These are phyloP conservation scores for Puccinia coronata DNA, from an alignment of 1,284 basidiomycete genomes.

Conservation along the genomic window DNA sequence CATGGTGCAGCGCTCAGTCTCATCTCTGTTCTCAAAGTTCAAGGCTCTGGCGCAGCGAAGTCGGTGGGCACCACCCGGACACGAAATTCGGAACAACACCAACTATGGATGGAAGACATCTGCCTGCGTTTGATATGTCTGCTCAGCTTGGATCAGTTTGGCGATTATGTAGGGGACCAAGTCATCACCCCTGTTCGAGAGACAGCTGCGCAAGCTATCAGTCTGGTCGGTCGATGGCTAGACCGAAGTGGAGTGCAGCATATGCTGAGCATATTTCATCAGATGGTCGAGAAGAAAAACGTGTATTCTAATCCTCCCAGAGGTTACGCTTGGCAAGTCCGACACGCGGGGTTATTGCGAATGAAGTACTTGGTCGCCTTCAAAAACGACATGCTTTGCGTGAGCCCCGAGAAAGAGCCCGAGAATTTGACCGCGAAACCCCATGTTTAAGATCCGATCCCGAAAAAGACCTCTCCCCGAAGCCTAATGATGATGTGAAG, in stretches of 20 bases:
- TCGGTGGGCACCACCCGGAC: slow-evolving; percentile 61
- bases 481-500: slow-evolving; percentile 42
- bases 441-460: background rate
- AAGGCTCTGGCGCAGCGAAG: slow-evolving; percentile 81
- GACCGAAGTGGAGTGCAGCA: slow-evolving; percentile 65
- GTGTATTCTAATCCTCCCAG: slow-evolving; percentile 66
- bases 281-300: slow-evolving; percentile 88
- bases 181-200: slow-evolving; percentile 96
- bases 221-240: slow-evolving; percentile 84
- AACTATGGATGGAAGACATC: slow-evolving; percentile 78
- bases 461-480: slow-evolving; percentile 51
- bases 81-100: slow-evolving; percentile 71
- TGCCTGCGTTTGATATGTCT: slow-evolving; percentile 84
- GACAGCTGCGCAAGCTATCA: slow-evolving; percentile 90
- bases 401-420: slow-evolving; percentile 29
- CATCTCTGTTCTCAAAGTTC: slow-evolving; percentile 81
- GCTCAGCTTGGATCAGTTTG: slow-evolving; percentile 93
- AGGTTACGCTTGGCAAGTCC: slow-evolving; percentile 89
- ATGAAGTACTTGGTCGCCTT: slow-evolving; percentile 98
- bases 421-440: background rate
- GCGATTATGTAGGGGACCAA: slow-evolving; percentile 95
- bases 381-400: slow-evolving; percentile 74
- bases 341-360: slow-evolving; percentile 92
- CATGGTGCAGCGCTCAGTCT: slow-evolving; percentile 92
- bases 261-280: slow-evolving; percentile 75